Evolutionary conservation across 257 asterid species (phyloP), one percentile per base, ranked within the genome.

Genomic region (Solanum pennellii): DNA sequence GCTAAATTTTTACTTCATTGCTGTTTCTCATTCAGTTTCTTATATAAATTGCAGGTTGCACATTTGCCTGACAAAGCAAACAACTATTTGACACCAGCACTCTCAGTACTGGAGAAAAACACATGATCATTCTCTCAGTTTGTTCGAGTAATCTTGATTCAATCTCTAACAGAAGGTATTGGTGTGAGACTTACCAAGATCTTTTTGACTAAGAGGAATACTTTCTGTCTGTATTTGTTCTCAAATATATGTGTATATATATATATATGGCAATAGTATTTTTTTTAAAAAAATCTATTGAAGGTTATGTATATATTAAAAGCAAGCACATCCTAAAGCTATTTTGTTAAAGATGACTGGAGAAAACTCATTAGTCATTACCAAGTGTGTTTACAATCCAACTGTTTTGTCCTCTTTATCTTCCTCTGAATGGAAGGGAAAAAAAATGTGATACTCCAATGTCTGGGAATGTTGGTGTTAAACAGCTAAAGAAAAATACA

Each of bases 31-130:
- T 80, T 80, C 25, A 47, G 18, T 23, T 71, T n/a, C 84, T 23
- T 35, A 35, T 80, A 23, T 82, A 62, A 60, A 65, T 42, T 27
- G 71, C 87, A 97, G 99, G 98, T 97, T 89, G 99, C 99, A 74
- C 99, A 97, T 90, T 93, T 97, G 86, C 99, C 99, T 3, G 99
- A 97, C 91, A 97, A 95, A 92, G 98, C 99, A 85, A 97, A 97
- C 89, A 97, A 97, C 94, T 95, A 97, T 80, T 92, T 97, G 90
- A 94, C 98, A 47, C 98, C 99, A 15, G 99, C 99, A n/a, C 98
- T 97, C 84, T 93, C 98, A 9, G 96, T 91, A 86, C 95, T 97
- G 65, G 98, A 97, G 96, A 97, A 95, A 92, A 97, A 97, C 88
- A 97, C 99, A 11, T 97, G 86, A 92, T 77, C 12, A 12, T 47